Conservation (phyloP, 257 asterid species). For the Salvia hispanica region DNA sequence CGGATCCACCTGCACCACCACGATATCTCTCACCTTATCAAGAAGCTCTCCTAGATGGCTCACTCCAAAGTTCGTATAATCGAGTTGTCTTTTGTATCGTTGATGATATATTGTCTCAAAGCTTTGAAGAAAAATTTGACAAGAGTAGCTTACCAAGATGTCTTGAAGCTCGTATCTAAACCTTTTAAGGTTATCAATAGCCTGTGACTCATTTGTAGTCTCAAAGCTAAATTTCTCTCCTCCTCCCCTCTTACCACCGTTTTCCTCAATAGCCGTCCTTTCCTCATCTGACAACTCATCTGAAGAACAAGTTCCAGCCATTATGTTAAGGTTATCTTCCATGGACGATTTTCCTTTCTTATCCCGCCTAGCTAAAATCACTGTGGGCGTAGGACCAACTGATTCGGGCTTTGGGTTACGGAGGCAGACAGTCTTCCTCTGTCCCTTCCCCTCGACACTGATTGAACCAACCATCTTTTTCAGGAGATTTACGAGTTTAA, state of each 20-base stretch:
- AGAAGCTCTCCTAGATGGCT: constrained; percentile 68
- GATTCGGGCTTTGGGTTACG: constrained; percentile 43
- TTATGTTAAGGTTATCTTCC: constrained; percentile 41
- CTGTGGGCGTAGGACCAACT: constrained; percentile 28
- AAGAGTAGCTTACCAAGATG: constrained; percentile 83
- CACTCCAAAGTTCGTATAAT: constrained; percentile 68
- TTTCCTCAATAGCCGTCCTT: constrained; percentile 41
- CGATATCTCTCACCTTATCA: constrained; percentile 75
- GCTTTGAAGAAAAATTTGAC: constrained; percentile 57
- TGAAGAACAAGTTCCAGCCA: constrained; percentile 51
- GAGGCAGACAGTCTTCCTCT: constrained; percentile 57
- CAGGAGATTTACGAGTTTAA: constrained; percentile 70
- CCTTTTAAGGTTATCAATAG: constrained; percentile 42
- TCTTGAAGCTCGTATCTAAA: constrained; percentile 89
- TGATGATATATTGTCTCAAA: constrained; percentile 77
- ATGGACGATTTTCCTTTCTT: constrained; percentile 49
- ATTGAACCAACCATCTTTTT: constrained; percentile 72
- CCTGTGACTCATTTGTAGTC: neutral
- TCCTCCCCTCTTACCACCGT: constrained; percentile 16
- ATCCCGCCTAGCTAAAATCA: constrained; percentile 48
- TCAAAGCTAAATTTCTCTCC: constrained; percentile 32
- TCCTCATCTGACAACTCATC: constrained; percentile 76
- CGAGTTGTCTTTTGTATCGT: constrained; percentile 76
- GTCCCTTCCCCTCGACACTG: constrained; percentile 58
- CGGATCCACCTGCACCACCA: constrained; percentile 72